A percentile compares a stretch with the other conserved stretches of the same genome.
Conservation (phyloP, 1,139 yeast genomes). For the Wickerhamiella pararugosa region DNA sequence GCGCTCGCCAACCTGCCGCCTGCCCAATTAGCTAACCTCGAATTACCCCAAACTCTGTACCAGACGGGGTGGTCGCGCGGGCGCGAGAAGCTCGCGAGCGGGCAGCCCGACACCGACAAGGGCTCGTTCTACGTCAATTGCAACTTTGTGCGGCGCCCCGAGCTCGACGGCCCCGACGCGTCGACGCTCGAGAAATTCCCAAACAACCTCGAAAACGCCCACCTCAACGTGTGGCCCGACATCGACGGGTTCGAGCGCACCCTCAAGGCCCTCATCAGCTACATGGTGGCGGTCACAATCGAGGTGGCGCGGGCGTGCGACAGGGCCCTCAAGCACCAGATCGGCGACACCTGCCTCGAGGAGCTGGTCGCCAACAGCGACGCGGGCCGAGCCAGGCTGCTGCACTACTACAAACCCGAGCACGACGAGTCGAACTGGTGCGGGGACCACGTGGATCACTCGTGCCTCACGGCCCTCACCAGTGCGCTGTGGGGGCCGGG, state of each 20-base stretch:
- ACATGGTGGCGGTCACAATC: conserved; percentile 38
- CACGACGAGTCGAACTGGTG: conserved; percentile 35
- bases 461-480: conserved; percentile 47
- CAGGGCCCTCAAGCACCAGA: conserved; percentile 24
- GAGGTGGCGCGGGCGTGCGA: conserved; percentile 43
- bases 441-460: conserved; percentile 51
- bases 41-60: conserved; percentile 37
- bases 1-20: conserved; percentile 32
- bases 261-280: conserved; percentile 25
- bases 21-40: conserved; percentile 27
- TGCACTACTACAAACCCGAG: conserved; percentile 36
- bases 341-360: conserved; percentile 18
- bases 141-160: conserved; percentile 31
- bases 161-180: conserved; percentile 33
- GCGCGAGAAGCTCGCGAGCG: conserved; percentile 33
- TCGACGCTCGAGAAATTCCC: conserved; percentile 19
- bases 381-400: conserved; percentile 43
- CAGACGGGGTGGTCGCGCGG: conserved; percentile 57
- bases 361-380: conserved; percentile 36
- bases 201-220: conserved; percentile 32
- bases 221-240: conserved; percentile 42
- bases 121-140: conserved; percentile 51
- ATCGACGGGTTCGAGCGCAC: conserved; percentile 20
- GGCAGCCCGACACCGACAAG: conserved; percentile 35
- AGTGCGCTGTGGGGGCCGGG: conserved; percentile 35